Conservation (phyloP, 2,329 filamentous ascomycete genomes). For the Cephalotrichum gorgonifer region DNA sequence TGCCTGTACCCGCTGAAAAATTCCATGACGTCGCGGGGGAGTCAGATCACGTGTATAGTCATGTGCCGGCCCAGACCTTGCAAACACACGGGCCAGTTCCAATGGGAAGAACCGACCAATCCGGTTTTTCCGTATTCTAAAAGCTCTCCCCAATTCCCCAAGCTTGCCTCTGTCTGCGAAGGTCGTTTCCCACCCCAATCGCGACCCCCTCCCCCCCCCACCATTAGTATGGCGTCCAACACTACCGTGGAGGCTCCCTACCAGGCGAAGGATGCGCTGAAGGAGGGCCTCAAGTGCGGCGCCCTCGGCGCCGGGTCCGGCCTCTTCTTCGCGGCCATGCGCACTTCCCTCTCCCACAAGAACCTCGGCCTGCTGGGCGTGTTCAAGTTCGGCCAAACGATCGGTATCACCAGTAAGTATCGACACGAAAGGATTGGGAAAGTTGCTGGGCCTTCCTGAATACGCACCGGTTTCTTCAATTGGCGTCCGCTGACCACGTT, state of each 20-base stretch:
- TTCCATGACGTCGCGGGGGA: background rate
- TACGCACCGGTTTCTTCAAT: background rate
- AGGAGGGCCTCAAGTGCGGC: constrained; percentile 52
- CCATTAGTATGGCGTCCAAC: constrained; percentile 5
- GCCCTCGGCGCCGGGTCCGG: constrained; percentile 58
- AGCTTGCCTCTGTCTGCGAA: background rate
- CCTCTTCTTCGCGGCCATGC: constrained; percentile 63
- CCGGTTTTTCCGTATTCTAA: constrained; percentile 3
- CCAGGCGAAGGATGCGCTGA: constrained; percentile 66
- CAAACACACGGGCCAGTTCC: background rate
- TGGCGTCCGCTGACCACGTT: constrained; percentile 11
- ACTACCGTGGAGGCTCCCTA: constrained; percentile 26
- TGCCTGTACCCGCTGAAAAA: background rate
- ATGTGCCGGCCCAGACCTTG: background rate
- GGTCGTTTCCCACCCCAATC: too few relatives aligned
- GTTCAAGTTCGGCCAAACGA: constrained; percentile 66
- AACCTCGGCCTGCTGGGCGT: constrained; percentile 76
- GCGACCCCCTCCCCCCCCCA: background rate
- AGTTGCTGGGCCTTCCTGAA: background rate
- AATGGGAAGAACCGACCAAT: constrained; percentile 2
- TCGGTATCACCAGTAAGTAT: constrained; percentile 28
- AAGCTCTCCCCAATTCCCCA: background rate
- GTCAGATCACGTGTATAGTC: background rate
- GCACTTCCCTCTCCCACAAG: constrained; percentile 75
- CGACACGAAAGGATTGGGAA: background rate